Evolutionary conservation across 2,329 filamentous ascomycete genomes (phyloP).

Genomic region (Fusarium virguliforme): DNA sequence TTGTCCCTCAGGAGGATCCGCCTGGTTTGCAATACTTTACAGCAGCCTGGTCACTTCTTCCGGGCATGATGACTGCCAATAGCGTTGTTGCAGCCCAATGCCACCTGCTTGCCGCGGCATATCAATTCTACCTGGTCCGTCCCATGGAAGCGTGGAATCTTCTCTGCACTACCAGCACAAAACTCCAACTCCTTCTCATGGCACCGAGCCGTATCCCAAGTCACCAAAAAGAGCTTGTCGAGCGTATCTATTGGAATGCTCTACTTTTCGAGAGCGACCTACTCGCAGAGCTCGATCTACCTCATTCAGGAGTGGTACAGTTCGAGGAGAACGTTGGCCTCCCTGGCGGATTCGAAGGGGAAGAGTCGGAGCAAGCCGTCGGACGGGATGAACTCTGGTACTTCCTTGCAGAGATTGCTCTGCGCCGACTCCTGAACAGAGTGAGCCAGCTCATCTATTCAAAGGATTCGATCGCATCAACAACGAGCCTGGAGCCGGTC

Average conservation of each 20-base stretch:
- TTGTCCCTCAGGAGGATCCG: slow-evolving; percentile 78
- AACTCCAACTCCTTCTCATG: slow-evolving; percentile 84
- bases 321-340: slow-evolving; percentile 86
- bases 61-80: slow-evolving; percentile 84
- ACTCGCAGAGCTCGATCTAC: slow-evolving; percentile 83
- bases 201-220: slow-evolving; percentile 79
- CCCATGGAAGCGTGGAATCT: slow-evolving; percentile 88
- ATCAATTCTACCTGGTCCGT: slow-evolving; percentile 86
- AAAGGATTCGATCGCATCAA: slow-evolving; percentile 79
- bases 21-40: slow-evolving; percentile 86
- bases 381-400: slow-evolving; percentile 89
- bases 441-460: slow-evolving; percentile 87
- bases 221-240: slow-evolving; percentile 80
- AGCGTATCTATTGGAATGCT: slow-evolving; percentile 88
- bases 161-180: slow-evolving; percentile 84
- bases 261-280: slow-evolving; percentile 86
- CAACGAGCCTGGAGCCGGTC: slow-evolving; percentile 81
- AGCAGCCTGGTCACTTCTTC: slow-evolving; percentile 83
- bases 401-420: slow-evolving; percentile 85
- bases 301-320: slow-evolving; percentile 86
- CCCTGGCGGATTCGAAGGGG: slow-evolving; percentile 84
- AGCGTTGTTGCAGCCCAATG: slow-evolving; percentile 85
- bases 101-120: slow-evolving; percentile 84
- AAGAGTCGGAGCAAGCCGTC: slow-evolving; percentile 74
- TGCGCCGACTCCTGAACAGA: slow-evolving; percentile 82